These are phyloP conservation scores for Citrus hindsii DNA, from an alignment of 345 rosid genomes.

Conservation along the genomic window DNA sequence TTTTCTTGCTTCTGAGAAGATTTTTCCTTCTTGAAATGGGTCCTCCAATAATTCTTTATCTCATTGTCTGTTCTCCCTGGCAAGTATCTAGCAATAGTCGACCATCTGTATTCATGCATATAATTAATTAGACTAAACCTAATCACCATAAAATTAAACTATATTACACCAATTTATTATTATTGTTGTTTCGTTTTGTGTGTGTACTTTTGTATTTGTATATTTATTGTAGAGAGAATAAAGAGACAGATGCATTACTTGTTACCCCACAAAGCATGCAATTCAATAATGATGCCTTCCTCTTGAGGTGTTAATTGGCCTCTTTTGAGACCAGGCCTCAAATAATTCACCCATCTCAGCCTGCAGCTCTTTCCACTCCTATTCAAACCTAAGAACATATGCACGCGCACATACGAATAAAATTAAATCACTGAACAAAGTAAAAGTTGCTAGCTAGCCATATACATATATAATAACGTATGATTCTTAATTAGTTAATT, in stretches of 20 bases:
- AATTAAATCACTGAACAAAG: too few relatives aligned
- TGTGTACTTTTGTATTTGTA: neutral
- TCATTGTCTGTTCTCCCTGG: slow-evolving; percentile 95
- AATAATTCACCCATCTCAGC: slow-evolving; percentile 91
- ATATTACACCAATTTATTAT: neutral
- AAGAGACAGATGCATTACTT: slow-evolving; percentile 40
- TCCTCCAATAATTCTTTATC: slow-evolving; percentile 95
- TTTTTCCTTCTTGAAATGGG: slow-evolving; percentile 64
- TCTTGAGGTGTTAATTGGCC: slow-evolving; percentile 81
- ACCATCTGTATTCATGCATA: slow-evolving; percentile 49
- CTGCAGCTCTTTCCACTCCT: slow-evolving; percentile 90
- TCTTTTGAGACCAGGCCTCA: slow-evolving; percentile 84
- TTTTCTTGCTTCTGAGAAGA: slow-evolving; percentile 31
- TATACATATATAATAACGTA: too few relatives aligned
- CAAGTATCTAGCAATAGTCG: slow-evolving; percentile 83
- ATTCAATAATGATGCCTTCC: slow-evolving; percentile 75
- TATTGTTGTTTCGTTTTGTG: neutral
- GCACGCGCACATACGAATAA: neutral
- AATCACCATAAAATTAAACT: neutral
- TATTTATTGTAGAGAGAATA: neutral
- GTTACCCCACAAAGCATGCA: slow-evolving; percentile 89
- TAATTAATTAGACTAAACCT: neutral
- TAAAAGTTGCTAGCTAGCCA: too few relatives aligned
- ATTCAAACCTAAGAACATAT: slow-evolving; percentile 47
- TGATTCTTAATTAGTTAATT: too few relatives aligned